Evolutionary conservation across 1,284 basidiomycete genomes (phyloP).

Genomic region (Melampsora larici-populina): DNA sequence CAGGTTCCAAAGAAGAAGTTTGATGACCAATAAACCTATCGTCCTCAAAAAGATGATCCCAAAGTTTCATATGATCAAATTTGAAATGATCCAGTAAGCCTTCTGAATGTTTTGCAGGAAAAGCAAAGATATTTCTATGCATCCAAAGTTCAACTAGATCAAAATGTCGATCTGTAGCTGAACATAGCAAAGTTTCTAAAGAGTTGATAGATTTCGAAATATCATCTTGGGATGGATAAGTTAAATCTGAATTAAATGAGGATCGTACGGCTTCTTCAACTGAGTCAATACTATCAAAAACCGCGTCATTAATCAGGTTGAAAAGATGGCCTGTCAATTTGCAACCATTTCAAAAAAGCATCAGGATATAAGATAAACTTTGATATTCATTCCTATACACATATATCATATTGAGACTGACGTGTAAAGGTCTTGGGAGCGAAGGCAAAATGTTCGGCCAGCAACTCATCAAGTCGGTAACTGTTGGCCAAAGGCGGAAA

Average conservation of each 20-base stretch:
- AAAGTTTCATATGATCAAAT: conserved; percentile 23
- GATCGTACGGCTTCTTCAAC: conserved; percentile 33
- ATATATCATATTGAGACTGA: neutral
- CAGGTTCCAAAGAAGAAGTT: neutral
- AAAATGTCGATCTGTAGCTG: conserved; percentile 30
- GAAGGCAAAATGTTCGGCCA: conserved; percentile 40
- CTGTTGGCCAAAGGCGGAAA: conserved; percentile 22
- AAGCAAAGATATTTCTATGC: conserved; percentile 39
- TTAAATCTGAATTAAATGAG: conserved; percentile 2
- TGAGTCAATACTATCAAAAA: conserved; percentile 23
- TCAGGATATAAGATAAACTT: neutral
- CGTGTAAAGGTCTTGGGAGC: conserved; percentile 36
- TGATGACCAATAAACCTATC: neutral
- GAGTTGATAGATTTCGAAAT: conserved; percentile 30
- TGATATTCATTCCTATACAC: neutral
- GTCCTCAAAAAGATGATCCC: conserved; percentile 15
- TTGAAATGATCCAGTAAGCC: conserved; percentile 25
- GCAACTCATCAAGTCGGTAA: conserved; percentile 31
- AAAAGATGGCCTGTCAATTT: conserved; percentile 22
- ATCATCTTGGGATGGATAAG: conserved; percentile 30
- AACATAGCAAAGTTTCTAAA: conserved; percentile 35
- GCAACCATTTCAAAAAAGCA: neutral
- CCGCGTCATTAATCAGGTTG: conserved; percentile 34
- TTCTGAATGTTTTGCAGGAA: conserved; percentile 19
- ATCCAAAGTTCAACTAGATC: conserved; percentile 40